A percentile compares a stretch with the other conserved stretches of the same genome.
phyloP scores from a whole-genome alignment of 192 early-diverging fungal genomes.

The Rhizophagus sp. region DNA sequence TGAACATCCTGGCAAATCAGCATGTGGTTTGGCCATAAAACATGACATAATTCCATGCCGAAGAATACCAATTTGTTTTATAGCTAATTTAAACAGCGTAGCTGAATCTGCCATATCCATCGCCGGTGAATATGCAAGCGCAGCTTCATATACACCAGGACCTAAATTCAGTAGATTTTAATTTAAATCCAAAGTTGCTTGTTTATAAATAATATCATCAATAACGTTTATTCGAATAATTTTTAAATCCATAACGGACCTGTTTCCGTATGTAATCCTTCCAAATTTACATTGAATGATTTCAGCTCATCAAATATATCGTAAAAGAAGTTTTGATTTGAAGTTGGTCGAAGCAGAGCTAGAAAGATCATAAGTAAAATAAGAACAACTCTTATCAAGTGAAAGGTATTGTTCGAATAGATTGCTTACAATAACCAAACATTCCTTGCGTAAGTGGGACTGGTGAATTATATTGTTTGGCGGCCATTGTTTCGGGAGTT shows the following conservation, averaged over 20 bases:
- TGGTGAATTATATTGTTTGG: constrained; percentile 59
- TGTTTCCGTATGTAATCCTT: constrained; percentile 82
- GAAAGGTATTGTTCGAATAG: too few relatives aligned
- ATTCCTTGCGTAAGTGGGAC: constrained; percentile 72
- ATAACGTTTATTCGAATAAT: not conserved
- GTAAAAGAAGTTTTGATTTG: constrained; percentile 71
- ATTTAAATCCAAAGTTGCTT: not conserved
- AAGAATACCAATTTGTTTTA: constrained; percentile 67
- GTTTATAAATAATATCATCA: too few relatives aligned
- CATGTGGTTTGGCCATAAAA: constrained; percentile 86
- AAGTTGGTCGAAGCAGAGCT: constrained; percentile 57
- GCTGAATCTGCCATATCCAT: constrained; percentile 69
- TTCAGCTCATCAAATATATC: constrained; percentile 66
- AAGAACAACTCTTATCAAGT: not conserved
- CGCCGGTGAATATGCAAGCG: constrained; percentile 63
- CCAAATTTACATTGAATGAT: constrained; percentile 62
- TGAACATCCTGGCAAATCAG: constrained; percentile 72
- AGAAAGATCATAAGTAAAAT: not conserved
- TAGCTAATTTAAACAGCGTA: constrained; percentile 73
- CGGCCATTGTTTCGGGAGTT: constrained; percentile 62
- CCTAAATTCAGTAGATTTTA: constrained; percentile 38
- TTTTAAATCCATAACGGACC: constrained; percentile 36
- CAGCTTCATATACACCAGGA: constrained; percentile 82
- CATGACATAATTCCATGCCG: constrained; percentile 70
- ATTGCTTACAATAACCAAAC: constrained; percentile 70